Evolutionary conservation across 2,329 filamentous ascomycete genomes (phyloP), one percentile per base, ranked within the genome.

Genomic region (Monascus ruber): DNA sequence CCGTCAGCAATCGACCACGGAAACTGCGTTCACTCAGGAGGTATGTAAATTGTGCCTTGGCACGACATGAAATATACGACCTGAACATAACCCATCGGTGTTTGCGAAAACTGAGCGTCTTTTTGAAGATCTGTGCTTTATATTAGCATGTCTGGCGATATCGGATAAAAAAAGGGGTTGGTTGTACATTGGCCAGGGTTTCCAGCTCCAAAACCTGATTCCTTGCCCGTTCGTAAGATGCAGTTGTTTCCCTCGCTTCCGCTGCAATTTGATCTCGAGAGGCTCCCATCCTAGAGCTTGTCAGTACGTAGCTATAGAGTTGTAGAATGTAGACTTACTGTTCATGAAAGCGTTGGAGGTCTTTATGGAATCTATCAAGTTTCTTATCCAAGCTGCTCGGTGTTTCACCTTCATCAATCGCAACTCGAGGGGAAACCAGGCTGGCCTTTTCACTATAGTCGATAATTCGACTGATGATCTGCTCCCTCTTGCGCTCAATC

Each of bases 21-120:
- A 94, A 98, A 24, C 83, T 81, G 52, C 91, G 80, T 63, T 96
- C 88, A 54, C 81, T 85, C 42, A 98, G 76, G 9, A 96, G 74
- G 55, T 91, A 93, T 38, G 77, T 81, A 63, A 98, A 98, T 44
- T 85, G 85, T 38, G 83, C 81, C 36, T 86, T 81, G 34, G 91
- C 85, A 40, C 83, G 78, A n/a, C 82, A 77, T 31, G 87, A 89
- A 52, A 98, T 95, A 49, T 80, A 77, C 25, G 79, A 75, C 52
- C 89, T 83, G 62, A 98, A 96, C 37, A 74, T 71, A 41, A 77
- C 72, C 83, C 87, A 98, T 50, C 86, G 79, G 26, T 72, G 66
- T 41, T 84, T 73, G 10, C 91, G 84, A 41, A 81, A 68, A 6
- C 68, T 63, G 32, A 94, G 74, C 1, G 86, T 77, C 27, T 69